phyloP scores from a whole-genome alignment of 2,329 filamentous ascomycete genomes.

The Cylindrodendrum hubeiense region DNA sequence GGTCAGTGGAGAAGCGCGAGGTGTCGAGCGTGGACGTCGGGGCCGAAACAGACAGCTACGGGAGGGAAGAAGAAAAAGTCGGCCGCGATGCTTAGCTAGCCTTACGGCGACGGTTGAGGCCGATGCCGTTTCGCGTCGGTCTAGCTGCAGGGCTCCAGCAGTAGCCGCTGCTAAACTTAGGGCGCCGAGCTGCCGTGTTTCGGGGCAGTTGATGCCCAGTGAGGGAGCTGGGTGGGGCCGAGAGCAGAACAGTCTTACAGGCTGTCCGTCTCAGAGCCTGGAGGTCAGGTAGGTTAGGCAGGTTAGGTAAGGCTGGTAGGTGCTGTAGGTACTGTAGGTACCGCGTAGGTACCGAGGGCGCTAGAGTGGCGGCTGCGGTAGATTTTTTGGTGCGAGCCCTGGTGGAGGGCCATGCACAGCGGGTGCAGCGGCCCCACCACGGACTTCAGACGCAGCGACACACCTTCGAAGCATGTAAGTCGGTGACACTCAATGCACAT shows the following conservation, averaged over 20 bases:
- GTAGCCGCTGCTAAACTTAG: not conserved
- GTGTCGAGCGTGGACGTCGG: not conserved
- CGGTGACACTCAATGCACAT: not conserved
- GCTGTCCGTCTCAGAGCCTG: too few relatives aligned
- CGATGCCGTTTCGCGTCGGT: not conserved
- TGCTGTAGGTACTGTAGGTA: not conserved
- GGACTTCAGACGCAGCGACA: not conserved
- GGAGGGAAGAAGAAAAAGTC: not conserved
- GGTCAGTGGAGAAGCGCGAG: constrained; percentile 15
- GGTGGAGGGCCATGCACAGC: not conserved
- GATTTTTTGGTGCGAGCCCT: not conserved
- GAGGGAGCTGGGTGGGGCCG: not conserved
- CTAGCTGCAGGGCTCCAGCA: not conserved
- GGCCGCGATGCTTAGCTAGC: constrained; percentile 2
- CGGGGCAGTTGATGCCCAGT: not conserved
- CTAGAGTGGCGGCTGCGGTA: not conserved
- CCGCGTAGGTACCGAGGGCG: not conserved
- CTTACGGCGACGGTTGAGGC: not conserved
- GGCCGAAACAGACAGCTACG: not conserved
- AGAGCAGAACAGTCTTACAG: too few relatives aligned
- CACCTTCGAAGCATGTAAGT: constrained; percentile 5
- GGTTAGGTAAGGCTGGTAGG: too few relatives aligned
- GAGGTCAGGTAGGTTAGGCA: too few relatives aligned
- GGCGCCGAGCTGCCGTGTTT: too few relatives aligned
- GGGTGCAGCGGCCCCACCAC: constrained; percentile 6